Evolutionary conservation across 1,284 basidiomycete species (phyloP), one percentile per base, ranked within the genome.

Genomic region (Trichosporon asahii): DNA sequence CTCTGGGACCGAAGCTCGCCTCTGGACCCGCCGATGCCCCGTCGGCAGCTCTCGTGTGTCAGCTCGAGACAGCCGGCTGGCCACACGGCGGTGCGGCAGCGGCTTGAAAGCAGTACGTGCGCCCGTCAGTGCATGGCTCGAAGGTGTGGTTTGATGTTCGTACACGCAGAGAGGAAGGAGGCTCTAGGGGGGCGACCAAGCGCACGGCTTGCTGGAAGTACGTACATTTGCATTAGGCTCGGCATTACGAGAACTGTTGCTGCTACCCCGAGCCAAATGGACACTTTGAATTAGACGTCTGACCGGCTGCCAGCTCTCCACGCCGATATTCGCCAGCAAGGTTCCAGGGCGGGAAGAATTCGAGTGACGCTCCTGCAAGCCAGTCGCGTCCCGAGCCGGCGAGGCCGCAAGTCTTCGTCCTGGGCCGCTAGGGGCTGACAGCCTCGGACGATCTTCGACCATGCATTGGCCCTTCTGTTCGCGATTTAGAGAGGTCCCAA

Each of bases 291-390:
- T 31, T 18, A 14, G 57, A 61, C 57, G 25, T 29, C 25, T 15
- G 53, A 61, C 57, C 27, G 29, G 57, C 27, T 4, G 14, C 15
- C 15, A 61, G 57, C 18, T 18, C 18, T 25, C 4, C 12, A 11
- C 9, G 23, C 23, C 9, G 15, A 31, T 31, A 23, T 11, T 18
- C 57, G 29, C 57, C 18, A 31, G 57, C 57, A 61, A 61, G 57
- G 57, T 61, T 61, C 57, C 57, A 31, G 57, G 57, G 57, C 57
- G 57, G 57, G 57, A 61, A 18, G 15, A 31, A 61, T 33, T 61
- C 29, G 57, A 61, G 14, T 21, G 11, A n/a, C 11, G 29, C 29
- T 61, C 57, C 57, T 61, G 57, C 57, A 21, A 25, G 25, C 55
- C 15, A 27, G 25, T 60, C 55, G 40, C 18, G 15, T n/a, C 40